Percentiles rank a stretch among this genome's conserved stretches.
Conservation (phyloP, 179 eudicot genomes). For the Beta corolliflora region DNA sequence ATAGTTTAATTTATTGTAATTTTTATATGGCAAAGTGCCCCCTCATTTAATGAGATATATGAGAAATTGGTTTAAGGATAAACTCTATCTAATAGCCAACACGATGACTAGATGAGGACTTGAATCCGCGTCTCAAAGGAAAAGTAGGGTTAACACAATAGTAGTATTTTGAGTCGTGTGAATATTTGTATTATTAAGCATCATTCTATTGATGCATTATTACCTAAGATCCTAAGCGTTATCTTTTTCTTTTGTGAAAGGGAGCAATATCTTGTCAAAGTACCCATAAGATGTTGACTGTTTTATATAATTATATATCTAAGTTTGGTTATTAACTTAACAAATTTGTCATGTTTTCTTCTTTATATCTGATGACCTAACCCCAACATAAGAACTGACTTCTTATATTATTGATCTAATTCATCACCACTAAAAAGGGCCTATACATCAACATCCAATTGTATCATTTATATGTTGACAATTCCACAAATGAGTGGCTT, state of each 20-base stretch:
- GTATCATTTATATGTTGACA: slow-evolving; percentile 6
- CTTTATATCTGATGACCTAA: neutral
- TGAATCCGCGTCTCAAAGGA: neutral
- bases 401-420: neutral
- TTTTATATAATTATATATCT: neutral
- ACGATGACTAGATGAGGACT: no score
- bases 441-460: slow-evolving; percentile 13
- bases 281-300: neutral
- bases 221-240: neutral
- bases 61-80: no score
- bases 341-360: neutral
- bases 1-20: no score
- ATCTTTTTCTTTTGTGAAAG: no score
- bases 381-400: neutral
- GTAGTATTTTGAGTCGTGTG: neutral
- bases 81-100: no score
- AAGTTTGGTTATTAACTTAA: neutral
- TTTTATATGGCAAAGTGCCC: no score
- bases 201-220: neutral
- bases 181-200: neutral
- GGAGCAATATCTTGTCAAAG: neutral
- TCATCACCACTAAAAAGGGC: neutral
- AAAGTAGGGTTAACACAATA: neutral
- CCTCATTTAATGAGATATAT: no score
- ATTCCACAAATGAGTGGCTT: neutral